These are phyloP conservation scores for Boletus speciosus DNA, from an alignment of 768 basidiomycete genomes.

Conservation along the genomic window DNA sequence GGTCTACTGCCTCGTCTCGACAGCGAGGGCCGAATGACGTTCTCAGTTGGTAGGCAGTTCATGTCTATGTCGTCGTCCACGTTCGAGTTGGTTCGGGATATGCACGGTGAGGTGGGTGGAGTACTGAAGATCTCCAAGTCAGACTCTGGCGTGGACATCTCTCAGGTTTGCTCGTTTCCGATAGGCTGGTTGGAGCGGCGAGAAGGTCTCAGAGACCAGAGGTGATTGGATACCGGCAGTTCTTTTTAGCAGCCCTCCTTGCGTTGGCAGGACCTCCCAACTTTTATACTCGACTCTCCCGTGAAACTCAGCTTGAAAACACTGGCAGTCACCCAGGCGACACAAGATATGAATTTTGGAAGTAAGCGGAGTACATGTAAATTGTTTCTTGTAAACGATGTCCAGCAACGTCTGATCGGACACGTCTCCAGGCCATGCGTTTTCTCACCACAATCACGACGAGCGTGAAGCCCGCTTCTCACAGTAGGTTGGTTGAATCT, in stretches of 20 bases:
- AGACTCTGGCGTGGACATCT: conserved; percentile 34
- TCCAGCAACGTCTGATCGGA: conserved; percentile 18
- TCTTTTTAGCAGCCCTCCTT: conserved; percentile 1
- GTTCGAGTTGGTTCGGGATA: conserved; percentile 21
- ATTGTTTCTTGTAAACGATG: conserved; percentile 9
- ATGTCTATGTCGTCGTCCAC: conserved; percentile 11
- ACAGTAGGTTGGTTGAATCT: conserved; percentile 10
- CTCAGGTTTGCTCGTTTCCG: conserved; percentile 7
- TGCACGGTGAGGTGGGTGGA: conserved; percentile 40
- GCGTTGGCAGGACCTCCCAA: neutral
- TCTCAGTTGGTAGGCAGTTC: conserved; percentile 9
- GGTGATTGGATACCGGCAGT: conserved; percentile 3
- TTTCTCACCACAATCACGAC: conserved; percentile 19
- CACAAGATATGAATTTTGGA: conserved; percentile 9
- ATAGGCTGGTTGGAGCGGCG: conserved; percentile 10
- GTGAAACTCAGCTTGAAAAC: conserved; percentile 12
- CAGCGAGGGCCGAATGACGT: conserved; percentile 35
- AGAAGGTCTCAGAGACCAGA: conserved; percentile 7
- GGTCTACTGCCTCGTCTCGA: conserved; percentile 35
- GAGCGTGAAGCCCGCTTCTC: conserved; percentile 23
- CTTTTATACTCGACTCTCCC: conserved; percentile 23
- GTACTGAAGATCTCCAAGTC: conserved; percentile 40
- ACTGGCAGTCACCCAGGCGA: conserved; percentile 24
- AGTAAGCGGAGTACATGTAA: conserved; percentile 14
- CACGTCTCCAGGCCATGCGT: conserved; percentile 17